Evolutionary conservation across 192 early-diverging fungal genomes (phyloP), one percentile per base, ranked within the genome.

Genomic region (Coemansia sp.): DNA sequence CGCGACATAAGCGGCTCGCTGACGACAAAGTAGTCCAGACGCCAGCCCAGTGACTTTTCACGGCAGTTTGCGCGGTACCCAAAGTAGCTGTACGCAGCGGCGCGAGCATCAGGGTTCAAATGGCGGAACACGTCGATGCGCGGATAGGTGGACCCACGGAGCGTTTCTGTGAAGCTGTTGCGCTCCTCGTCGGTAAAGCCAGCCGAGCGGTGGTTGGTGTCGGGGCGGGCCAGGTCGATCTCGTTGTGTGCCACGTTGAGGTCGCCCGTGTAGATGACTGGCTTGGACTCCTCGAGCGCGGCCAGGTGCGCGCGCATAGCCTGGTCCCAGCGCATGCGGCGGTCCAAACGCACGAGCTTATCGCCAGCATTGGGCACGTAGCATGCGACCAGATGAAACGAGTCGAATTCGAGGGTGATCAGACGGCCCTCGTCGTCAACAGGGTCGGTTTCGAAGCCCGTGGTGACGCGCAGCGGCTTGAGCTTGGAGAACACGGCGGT

Each of bases 161-260:
- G 62, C 2, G 88, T 79, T 5, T 70, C 69, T 2, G 81, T 70
- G 29, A 95, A 93, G 16, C 85, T 88, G 7, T 65, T 67, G 47
- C 92, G 83, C 77, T 95, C 93, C 66, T 93, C 88, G 28, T 81
- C 64, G 4, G 92, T 94, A 64, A 91, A 95, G 22, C 93, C 92
- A 1, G 92, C 82, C 12, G 89, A 84, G 60, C 88, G 62, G 78
- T 77, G 83, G 80, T 95, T 95, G 12, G 86, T 82, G 21, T 83
- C 65, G 1, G 93, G 93, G 25, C 83, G 76, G 2, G 89, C 81
- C 49, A 95, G 66, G 69, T 95, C 93, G 29, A 87, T 71, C 45
- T 80, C 81, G 56, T 81, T 80, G 58, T 93, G 92, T 1, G 91
- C 90, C 16, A 95, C 93, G 70, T 95, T 93, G 45, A 95, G 66